Base-by-base conservation (phyloP, 225 moss, liverwort and hornwort species). In the Straminergon stramineum region DNA sequence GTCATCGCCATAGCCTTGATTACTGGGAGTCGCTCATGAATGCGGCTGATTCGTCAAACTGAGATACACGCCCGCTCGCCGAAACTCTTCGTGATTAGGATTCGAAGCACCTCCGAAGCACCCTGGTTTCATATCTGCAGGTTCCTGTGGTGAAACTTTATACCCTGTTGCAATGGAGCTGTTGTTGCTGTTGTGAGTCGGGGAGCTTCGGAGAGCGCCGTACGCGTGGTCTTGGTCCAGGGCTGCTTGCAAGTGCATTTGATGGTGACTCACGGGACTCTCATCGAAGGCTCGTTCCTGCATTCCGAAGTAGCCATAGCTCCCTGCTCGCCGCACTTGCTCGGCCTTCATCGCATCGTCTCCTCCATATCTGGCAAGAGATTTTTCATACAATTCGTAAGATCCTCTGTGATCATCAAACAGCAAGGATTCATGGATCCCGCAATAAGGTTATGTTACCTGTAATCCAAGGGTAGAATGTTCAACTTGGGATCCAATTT, bases 191-290 rank as follows among this genome's bases (percentile, higher is more conserved):
- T 77, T 74, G 53, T 83, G 60, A 71, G 82, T 61, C 11, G 81
- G 82, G 70, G 88, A 75, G 65, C 83, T 84, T 65, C 81, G 91
- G 41, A 93, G 83, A 74, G 82, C 70, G 55, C 70, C 60, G 64
- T 85, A 89, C 32, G 82, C 31, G 86, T 90, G 75, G 80, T 92
- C 93, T 52, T 92, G 87, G 58, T 93, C 93, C 26, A 93, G 87
- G 14, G 89, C 92, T 7, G 93, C 91, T 84, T 93, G 93, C 87
- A 93, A 84, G 85, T 93, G 93, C 93, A 93, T 93, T 85, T 93
- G 92, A 65, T 93, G 93, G 87, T 93, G 93, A 77, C 93, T 93
- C 77, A 93, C 91, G 30, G 93, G 92, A 82, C 93, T 93, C 60
- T 93, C 91, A 55, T 93, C 91, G 57, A 87, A 93, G 41, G 93